Conservation (phyloP, 129 eudicot genomes). For the Cynara cardunculus region DNA sequence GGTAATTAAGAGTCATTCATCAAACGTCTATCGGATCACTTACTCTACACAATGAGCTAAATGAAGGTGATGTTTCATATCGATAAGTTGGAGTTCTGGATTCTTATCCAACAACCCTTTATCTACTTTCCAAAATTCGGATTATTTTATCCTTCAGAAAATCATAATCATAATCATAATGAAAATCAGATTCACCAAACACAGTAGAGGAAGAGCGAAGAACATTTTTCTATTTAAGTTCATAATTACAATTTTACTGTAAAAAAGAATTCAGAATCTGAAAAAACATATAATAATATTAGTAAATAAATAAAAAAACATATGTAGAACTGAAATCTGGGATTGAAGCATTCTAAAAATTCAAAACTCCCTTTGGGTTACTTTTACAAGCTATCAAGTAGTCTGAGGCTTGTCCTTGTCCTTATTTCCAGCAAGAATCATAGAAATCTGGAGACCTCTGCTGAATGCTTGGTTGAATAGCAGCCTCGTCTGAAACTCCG, state of each 20-base stretch:
- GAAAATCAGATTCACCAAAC: background rate
- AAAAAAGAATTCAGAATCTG: conserved; percentile 7
- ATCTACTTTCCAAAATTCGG: background rate
- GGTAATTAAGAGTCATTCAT: no score
- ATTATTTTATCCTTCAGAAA: no score
- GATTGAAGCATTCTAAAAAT: conserved; percentile 8
- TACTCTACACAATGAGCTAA: no score
- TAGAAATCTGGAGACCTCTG: conserved; percentile 93
- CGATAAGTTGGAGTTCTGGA: background rate
- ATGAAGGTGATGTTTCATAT: no score
- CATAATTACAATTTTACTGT: conserved; percentile 23
- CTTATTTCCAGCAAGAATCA: conserved; percentile 91
- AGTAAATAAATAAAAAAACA: background rate
- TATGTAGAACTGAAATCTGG: conserved; percentile 1
- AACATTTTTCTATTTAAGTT: background rate
- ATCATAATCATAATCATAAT: no score
- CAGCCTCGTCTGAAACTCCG: conserved; percentile 81
- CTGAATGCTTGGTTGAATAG: conserved; percentile 97
- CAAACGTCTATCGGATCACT: no score
- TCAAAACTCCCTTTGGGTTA: conserved; percentile 17
- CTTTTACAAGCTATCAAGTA: conserved; percentile 14
- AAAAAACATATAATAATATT: no score
- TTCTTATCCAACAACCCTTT: background rate
- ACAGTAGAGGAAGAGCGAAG: background rate
- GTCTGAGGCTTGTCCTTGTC: conserved; percentile 38